A percentile compares a stretch with the other conserved stretches of the same genome.
These are phyloP conservation scores for Flagelloscypha sp. DNA, from an alignment of 768 basidiomycete species.

Conservation along the genomic window DNA sequence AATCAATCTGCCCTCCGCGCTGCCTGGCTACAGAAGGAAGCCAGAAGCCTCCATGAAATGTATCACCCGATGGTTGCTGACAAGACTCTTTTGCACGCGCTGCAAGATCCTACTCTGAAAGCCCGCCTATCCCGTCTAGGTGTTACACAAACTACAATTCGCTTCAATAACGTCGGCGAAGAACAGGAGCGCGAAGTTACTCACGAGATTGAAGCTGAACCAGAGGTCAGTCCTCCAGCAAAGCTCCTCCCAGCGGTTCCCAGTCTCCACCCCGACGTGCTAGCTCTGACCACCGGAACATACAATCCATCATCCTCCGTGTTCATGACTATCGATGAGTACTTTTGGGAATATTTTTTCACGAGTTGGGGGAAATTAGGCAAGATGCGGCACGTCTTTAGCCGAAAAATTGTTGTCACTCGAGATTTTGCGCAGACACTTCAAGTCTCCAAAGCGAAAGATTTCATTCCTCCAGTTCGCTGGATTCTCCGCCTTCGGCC, in stretches of 20 bases:
- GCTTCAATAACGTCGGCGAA: slow-evolving; percentile 8
- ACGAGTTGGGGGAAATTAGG: too few relatives aligned
- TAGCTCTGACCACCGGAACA: slow-evolving; percentile 9
- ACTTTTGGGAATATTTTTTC: too few relatives aligned
- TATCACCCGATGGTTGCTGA: slow-evolving; percentile 10
- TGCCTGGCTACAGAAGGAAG: slow-evolving; percentile 22
- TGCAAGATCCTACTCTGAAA: slow-evolving; percentile 6
- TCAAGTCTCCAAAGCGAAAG: slow-evolving; percentile 13
- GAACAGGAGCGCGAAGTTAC: slow-evolving; percentile 19
- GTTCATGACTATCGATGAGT: slow-evolving; percentile 9
- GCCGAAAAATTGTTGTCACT: slow-evolving; percentile 24
- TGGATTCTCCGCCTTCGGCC: slow-evolving; percentile 36
- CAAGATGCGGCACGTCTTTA: too few relatives aligned
- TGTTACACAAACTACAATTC: not conserved
- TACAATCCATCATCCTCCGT: slow-evolving; percentile 18
- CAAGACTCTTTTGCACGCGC: not conserved
- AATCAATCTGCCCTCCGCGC: slow-evolving; percentile 4
- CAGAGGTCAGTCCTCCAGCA: slow-evolving; percentile 11
- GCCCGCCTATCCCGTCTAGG: slow-evolving; percentile 7
- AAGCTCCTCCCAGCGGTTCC: slow-evolving; percentile 13
- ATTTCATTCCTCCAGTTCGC: slow-evolving; percentile 29
- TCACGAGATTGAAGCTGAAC: slow-evolving; percentile 16
- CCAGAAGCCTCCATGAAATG: slow-evolving; percentile 17
- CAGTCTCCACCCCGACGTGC: slow-evolving; percentile 14
- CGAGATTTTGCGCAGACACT: slow-evolving; percentile 27